These are phyloP conservation scores for Boletus sensibilis DNA, from an alignment of 768 basidiomycete species.

Conservation along the genomic window DNA sequence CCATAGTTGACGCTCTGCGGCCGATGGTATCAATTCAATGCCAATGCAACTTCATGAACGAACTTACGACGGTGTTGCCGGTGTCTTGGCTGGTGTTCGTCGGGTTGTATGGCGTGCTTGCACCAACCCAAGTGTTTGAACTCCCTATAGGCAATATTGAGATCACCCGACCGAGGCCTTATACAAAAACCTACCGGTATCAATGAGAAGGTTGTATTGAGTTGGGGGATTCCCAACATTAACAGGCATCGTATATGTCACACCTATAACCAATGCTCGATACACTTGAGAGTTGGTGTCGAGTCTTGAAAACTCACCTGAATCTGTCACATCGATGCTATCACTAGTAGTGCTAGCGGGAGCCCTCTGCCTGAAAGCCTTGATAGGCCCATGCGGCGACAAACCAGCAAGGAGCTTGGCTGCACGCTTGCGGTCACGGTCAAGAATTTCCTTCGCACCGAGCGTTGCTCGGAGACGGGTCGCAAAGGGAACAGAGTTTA, in stretches of 20 bases:
- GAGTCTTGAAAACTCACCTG: slow-evolving; percentile 33
- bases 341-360: not conserved
- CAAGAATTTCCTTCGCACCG: slow-evolving; percentile 49
- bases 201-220: slow-evolving; percentile 52
- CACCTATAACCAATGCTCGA: slow-evolving; percentile 28
- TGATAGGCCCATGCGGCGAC: slow-evolving; percentile 52
- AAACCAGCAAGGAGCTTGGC: slow-evolving; percentile 53
- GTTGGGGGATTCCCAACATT: slow-evolving; percentile 52
- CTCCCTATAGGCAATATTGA: slow-evolving; percentile 29
- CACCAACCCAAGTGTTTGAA: slow-evolving; percentile 60
- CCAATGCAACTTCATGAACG: not conserved
- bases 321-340: slow-evolving; percentile 57
- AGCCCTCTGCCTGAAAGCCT: slow-evolving; percentile 25
- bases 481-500: slow-evolving; percentile 45
- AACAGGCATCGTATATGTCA: slow-evolving; percentile 54
- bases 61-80: slow-evolving; percentile 37
- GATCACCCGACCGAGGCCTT: not conserved
- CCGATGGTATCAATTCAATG: not conserved
- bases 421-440: slow-evolving; percentile 54
- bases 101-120: slow-evolving; percentile 42
- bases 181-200: slow-evolving; percentile 43
- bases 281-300: not conserved
- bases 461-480: slow-evolving; percentile 39
- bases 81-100: slow-evolving; percentile 47
- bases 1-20: slow-evolving; percentile 52